Conservation (phyloP, 495 filamentous ascomycete species). For the Penicillium cinerascens region DNA sequence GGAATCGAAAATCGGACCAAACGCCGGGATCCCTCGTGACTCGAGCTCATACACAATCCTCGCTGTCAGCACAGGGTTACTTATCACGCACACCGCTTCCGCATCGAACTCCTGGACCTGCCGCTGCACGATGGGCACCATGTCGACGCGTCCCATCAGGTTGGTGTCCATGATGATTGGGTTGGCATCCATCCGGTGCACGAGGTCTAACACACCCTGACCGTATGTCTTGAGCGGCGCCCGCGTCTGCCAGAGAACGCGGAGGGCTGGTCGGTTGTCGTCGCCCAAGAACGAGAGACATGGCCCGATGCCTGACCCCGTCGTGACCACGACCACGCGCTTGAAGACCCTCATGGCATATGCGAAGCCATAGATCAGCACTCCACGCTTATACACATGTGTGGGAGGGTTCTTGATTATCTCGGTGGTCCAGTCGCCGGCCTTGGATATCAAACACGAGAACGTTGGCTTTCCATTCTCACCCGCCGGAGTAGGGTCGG, state of each 20-base stretch:
- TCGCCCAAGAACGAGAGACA: slow-evolving; percentile 49
- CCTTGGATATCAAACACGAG: slow-evolving; percentile 70
- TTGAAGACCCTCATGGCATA: slow-evolving; percentile 68
- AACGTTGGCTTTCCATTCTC: slow-evolving; percentile 39
- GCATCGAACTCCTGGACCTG: slow-evolving; percentile 56
- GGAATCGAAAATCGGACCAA: slow-evolving; percentile 80
- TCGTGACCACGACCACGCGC: slow-evolving; percentile 70
- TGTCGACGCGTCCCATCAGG: slow-evolving; percentile 45
- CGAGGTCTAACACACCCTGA: slow-evolving; percentile 46
- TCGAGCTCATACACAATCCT: slow-evolving; percentile 74
- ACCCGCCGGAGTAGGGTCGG: slow-evolving; percentile 25
- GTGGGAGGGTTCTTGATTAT: slow-evolving; percentile 59
- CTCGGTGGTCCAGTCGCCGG: slow-evolving; percentile 77
- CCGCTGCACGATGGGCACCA: slow-evolving; percentile 55
- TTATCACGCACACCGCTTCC: slow-evolving; percentile 74
- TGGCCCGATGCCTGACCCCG: slow-evolving; percentile 77
- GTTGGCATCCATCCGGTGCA: slow-evolving; percentile 47
- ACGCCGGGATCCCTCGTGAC: slow-evolving; percentile 63
- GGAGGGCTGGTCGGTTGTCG: slow-evolving; percentile 45
- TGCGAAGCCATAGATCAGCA: slow-evolving; percentile 65
- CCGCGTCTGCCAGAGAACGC: slow-evolving; percentile 58
- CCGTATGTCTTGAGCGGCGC: slow-evolving; percentile 54
- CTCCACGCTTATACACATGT: slow-evolving; percentile 43
- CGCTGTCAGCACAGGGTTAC: slow-evolving; percentile 67
- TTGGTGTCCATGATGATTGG: slow-evolving; percentile 56